Conservation (phyloP, 768 basidiomycete species). For the Suillus subaureus region DNA sequence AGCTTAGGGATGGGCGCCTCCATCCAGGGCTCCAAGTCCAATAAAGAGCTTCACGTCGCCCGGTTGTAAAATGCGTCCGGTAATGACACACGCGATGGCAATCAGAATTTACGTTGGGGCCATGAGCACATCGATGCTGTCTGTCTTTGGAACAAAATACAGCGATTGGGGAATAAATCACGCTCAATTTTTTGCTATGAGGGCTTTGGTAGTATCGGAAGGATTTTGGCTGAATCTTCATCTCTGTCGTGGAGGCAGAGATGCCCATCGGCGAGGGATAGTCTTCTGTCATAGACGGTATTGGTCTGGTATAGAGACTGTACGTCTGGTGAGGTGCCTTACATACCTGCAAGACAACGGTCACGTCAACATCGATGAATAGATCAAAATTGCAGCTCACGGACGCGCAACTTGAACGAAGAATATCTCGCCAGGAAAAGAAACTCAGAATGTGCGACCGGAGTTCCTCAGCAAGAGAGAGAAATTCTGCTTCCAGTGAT, state of each 20-base stretch:
- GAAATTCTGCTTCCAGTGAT: background rate
- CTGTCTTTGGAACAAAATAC: background rate
- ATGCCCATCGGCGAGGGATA: background rate
- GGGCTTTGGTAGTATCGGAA: background rate
- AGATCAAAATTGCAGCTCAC: background rate
- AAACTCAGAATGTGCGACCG: background rate
- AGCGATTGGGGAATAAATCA: background rate
- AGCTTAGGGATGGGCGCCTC: background rate
- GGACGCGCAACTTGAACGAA: background rate
- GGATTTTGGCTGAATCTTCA: background rate
- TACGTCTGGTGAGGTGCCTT: background rate
- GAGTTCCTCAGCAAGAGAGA: background rate
- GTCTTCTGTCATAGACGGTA: background rate
- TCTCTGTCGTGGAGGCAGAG: background rate
- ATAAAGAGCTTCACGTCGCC: background rate
- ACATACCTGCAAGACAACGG: background rate
- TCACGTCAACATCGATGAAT: background rate
- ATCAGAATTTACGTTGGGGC: background rate
- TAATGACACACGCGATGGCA: background rate
- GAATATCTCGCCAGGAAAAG: background rate
- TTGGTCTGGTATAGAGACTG: background rate
- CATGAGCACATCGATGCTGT: background rate
- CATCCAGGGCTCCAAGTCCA: background rate
- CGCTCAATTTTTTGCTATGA: background rate
- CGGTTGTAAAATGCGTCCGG: background rate